These are phyloP conservation scores for Sugiyamaella mastotermitis DNA, from an alignment of 805 yeast genomes.

Conservation along the genomic window DNA sequence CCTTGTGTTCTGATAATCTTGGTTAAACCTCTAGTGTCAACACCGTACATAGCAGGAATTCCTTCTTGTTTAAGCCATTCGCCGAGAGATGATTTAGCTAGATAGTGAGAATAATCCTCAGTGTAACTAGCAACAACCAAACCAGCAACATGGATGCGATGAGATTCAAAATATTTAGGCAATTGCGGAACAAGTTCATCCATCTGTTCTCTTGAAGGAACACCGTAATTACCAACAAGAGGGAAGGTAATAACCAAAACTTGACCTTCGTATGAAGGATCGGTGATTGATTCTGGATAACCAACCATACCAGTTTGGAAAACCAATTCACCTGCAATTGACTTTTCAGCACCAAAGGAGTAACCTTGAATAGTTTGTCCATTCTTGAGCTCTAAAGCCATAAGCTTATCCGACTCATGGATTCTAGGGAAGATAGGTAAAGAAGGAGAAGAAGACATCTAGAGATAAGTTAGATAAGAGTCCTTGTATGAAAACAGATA, in stretches of 20 bases:
- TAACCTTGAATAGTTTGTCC: constrained; percentile 87
- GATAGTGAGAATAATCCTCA: constrained; percentile 88
- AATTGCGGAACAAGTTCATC: constrained; percentile 70
- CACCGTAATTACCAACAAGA: constrained; percentile 97
- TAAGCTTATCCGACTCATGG: constrained; percentile 72
- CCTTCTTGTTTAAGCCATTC: constrained; percentile 89
- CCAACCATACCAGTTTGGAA: constrained; percentile 99
- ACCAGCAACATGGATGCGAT: constrained; percentile 92
- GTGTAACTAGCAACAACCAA: constrained; percentile 95
- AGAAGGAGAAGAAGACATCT: constrained; percentile 32
- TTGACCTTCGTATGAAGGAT: constrained; percentile 98
- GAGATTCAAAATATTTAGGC: constrained; percentile 92
- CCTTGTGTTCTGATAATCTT: constrained; percentile 90
- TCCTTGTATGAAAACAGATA: no score
- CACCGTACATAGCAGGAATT: constrained; percentile 95
- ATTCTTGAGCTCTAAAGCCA: constrained; percentile 83
- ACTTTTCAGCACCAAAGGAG: constrained; percentile 88
- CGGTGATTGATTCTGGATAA: constrained; percentile 95
- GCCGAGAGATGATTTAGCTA: constrained; percentile 89
- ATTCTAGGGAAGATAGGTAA: constrained; percentile 88
- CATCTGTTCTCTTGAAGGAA: constrained; percentile 75
- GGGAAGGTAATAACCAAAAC: constrained; percentile 95
- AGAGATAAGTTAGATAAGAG: no score
- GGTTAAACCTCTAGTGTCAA: constrained; percentile 93
- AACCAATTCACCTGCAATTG: constrained; percentile 95